Percentiles rank a stretch among this genome's conserved stretches.
phyloP scores from a whole-genome alignment of 495 filamentous ascomycete species.

The Podospora anserina region DNA sequence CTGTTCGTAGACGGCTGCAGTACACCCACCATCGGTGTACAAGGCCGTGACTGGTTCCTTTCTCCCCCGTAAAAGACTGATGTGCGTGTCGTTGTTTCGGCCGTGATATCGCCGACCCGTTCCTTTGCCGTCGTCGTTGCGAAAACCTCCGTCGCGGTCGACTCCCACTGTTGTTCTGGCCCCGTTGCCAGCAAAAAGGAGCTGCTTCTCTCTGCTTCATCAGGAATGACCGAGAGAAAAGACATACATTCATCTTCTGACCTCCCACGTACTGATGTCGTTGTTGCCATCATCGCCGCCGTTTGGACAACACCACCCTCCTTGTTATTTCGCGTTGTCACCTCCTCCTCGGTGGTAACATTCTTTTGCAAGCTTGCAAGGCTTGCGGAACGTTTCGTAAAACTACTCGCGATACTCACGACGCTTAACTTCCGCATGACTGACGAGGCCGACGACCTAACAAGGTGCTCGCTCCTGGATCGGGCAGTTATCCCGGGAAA shows the following conservation, averaged over 20 bases:
- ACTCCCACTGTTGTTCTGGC: constrained; percentile 1
- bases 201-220: constrained; percentile 34
- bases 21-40: constrained; percentile 6
- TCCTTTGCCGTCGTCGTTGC: neutral
- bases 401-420: constrained; percentile 62
- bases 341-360: constrained; percentile 17
- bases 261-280: constrained; percentile 1
- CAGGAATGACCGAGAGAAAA: constrained; percentile 37
- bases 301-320: constrained; percentile 1
- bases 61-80: neutral
- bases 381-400: constrained; percentile 56
- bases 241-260: constrained; percentile 17
- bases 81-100: neutral
- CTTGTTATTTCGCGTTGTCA: neutral
- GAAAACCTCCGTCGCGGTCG: neutral
- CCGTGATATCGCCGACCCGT: neutral
- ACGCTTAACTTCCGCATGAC: constrained; percentile 82
- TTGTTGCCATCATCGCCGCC: neutral
- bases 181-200: constrained; percentile 6
- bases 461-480: constrained; percentile 59
- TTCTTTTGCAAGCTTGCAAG: constrained; percentile 28
- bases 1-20: constrained; percentile 18
- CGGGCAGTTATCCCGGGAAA: constrained; percentile 76
- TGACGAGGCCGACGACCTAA: constrained; percentile 68
- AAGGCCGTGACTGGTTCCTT: constrained; percentile 4